Base-by-base conservation (phyloP, 2,329 filamentous ascomycete genomes). In the Monosporascus sp. region DNA sequence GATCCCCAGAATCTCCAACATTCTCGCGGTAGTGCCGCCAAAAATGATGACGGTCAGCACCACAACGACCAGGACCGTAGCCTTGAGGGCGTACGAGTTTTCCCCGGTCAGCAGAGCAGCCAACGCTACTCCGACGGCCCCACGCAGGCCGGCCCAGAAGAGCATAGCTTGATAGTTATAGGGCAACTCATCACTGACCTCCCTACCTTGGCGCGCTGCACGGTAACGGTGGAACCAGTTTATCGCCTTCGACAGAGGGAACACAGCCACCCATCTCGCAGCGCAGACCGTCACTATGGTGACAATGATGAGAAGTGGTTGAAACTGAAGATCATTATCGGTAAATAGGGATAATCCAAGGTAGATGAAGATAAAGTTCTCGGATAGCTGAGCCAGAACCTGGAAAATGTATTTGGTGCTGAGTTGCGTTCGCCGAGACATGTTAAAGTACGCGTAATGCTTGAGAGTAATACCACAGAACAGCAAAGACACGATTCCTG, bases 341-440 rank as follows among this genome's bases (percentile, higher is more conserved):
- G 94, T 97, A 70, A 99, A 97, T 27, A 99, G 80, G 1, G 94
- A 95, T 3, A 99, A 78, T 6, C 94, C 94, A 0, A 99, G 84
- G 67, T 99, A 99, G 70, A 99, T 99, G 76, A 99, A 99, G 72
- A 99, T 99, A 69, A 99, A 99, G 72, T 99, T 99, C 74, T 99
- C 94, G 0, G 93, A 96, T 46, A 99, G 75, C 71, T 99, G 94
- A 3, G 94, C 90, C 63, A 95, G 86, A 57, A 96, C 87, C 70
- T 96, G 91, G 75, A 99, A 99, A 53, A 97, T 81, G 73, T 96
- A 99, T 71, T 99, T 99, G 50, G 94, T 99, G 17, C 94, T 96
- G 58, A 99, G 85, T 70, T 99, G 94, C 1, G 94, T 97, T 57
- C 94, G 87, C 48, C 94, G 86, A 31, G 94, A 99, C 94, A 99